Evolutionary conservation across 257 asterid genomes (phyloP).

Genomic region (Plectranthus barbatus): DNA sequence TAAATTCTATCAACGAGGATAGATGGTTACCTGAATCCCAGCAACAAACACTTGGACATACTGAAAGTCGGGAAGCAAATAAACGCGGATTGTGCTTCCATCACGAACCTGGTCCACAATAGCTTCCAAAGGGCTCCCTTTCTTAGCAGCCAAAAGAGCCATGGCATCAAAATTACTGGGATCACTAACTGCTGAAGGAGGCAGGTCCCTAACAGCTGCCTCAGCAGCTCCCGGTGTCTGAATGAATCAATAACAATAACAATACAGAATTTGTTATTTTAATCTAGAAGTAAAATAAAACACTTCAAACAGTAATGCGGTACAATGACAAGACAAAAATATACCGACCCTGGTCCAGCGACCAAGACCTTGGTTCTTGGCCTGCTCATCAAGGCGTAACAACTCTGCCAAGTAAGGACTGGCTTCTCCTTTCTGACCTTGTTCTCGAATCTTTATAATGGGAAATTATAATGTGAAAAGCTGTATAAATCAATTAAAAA

Average conservation of each 20-base stretch:
- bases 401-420: conserved; percentile 71
- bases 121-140: conserved; percentile 91
- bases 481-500: neutral
- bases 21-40: conserved; percentile 68
- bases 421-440: conserved; percentile 87
- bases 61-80: conserved; percentile 87
- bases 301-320: neutral
- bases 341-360: conserved; percentile 82
- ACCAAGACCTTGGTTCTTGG: conserved; percentile 86
- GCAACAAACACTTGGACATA: conserved; percentile 88
- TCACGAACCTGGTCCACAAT: conserved; percentile 90
- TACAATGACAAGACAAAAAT: neutral
- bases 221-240: conserved; percentile 84
- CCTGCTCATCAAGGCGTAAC: conserved; percentile 73
- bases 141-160: conserved; percentile 66
- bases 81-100: conserved; percentile 91
- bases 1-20: neutral
- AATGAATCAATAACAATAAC: conserved; percentile 10
- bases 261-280: neutral
- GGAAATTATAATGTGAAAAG: neutral
- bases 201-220: conserved; percentile 64
- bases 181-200: conserved; percentile 85
- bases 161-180: conserved; percentile 65
- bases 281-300: neutral
- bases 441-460: conserved; percentile 71